Percentiles rank a stretch among this genome's conserved stretches.
Conservation (phyloP, 495 filamentous ascomycete species). For the Penicillium lagena region DNA sequence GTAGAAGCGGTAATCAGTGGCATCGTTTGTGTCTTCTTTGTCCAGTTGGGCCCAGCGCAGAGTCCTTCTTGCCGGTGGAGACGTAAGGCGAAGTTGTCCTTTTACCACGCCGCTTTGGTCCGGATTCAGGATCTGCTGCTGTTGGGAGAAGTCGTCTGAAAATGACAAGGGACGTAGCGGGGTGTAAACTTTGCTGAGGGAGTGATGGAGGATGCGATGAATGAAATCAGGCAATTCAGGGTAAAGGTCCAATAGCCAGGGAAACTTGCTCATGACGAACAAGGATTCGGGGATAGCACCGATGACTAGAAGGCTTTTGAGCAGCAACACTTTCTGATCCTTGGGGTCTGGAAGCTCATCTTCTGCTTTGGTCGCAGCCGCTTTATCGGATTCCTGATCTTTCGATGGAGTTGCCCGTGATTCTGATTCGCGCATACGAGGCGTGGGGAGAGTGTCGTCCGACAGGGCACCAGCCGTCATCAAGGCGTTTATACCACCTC, state of each 20-base stretch:
- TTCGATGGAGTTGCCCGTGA: conserved; percentile 40
- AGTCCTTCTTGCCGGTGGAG: conserved; percentile 51
- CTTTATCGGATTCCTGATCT: conserved; percentile 45
- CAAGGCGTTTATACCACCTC: conserved; percentile 72
- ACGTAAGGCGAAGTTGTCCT: conserved; percentile 53
- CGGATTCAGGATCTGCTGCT: conserved; percentile 44
- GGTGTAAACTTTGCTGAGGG: conserved; percentile 62
- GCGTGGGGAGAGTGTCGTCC: conserved; percentile 65
- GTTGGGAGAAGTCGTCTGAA: conserved; percentile 29
- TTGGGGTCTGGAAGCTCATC: conserved; percentile 66
- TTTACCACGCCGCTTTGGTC: conserved; percentile 61
- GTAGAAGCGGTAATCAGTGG: conserved; percentile 79
- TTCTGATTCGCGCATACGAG: conserved; percentile 38
- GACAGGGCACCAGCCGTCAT: conserved; percentile 81
- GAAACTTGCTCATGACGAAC: conserved; percentile 85
- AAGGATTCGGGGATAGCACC: conserved; percentile 90
- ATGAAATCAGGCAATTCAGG: conserved; percentile 73
- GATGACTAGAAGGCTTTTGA: conserved; percentile 81
- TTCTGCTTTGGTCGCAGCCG: conserved; percentile 39
- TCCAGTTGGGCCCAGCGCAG: conserved; percentile 77
- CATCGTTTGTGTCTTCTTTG: conserved; percentile 63
- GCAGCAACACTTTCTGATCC: conserved; percentile 83
- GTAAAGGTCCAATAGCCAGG: conserved; percentile 79
- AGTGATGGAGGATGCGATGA: conserved; percentile 77
- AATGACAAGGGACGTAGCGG: conserved; percentile 40